Conservation (phyloP, 192 early-diverging fungal genomes). For the Allomyces macrogynus region DNA sequence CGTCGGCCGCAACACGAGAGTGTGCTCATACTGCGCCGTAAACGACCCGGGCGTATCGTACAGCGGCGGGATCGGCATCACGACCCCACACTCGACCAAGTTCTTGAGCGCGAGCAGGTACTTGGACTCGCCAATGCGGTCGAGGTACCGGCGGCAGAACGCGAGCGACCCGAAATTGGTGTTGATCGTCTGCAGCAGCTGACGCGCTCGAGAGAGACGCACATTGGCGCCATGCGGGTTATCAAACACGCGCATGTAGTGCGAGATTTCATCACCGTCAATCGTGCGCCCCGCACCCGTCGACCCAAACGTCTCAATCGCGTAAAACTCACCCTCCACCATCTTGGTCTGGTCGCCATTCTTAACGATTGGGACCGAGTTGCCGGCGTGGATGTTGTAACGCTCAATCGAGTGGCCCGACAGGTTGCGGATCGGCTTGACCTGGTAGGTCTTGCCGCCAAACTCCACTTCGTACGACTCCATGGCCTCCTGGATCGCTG, state of each 20-base stretch:
- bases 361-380: conserved; percentile 83
- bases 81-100: conserved; percentile 63
- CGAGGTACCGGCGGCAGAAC: conserved; percentile 88
- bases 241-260: conserved; percentile 57
- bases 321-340: conserved; percentile 87
- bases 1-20: conserved; percentile 70
- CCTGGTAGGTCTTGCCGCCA: conserved; percentile 75
- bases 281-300: conserved; percentile 76
- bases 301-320: conserved; percentile 88
- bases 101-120: conserved; percentile 68
- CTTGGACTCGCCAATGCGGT: conserved; percentile 77
- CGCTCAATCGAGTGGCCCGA: conserved; percentile 83
- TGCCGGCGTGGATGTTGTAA: conserved; percentile 85
- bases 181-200: conserved; percentile 56
- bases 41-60: conserved; percentile 63
- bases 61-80: conserved; percentile 74
- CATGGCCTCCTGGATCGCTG: conserved; percentile 92
- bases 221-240: conserved; percentile 17
- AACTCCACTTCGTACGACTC: conserved; percentile 93
- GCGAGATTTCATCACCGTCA: conserved; percentile 78
- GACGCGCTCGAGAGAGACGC: conserved; percentile 50
- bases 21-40: conserved; percentile 96
- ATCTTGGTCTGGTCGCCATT: conserved; percentile 75
- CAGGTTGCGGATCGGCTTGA: conserved; percentile 88
- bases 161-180: conserved; percentile 83